Percentiles rank a stretch among this genome's conserved stretches.
Conservation (phyloP, 2,329 filamentous ascomycete genomes). For the Lomentospora prolificans region DNA sequence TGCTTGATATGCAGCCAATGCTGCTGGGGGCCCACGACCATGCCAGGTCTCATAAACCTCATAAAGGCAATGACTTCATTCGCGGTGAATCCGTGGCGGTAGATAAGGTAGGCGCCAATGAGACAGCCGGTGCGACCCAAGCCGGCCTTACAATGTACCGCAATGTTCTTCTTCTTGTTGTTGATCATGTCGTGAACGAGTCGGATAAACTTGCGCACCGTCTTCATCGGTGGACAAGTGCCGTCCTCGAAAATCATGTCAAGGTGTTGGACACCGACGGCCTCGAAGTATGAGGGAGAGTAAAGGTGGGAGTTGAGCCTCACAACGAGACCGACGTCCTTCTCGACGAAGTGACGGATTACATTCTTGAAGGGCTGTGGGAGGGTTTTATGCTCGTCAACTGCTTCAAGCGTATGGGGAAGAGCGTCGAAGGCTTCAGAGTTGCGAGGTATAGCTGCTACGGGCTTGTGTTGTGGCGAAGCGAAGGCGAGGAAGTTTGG, state of each 20-base stretch:
- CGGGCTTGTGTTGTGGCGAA: constrained; percentile 77
- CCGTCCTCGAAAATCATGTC: constrained; percentile 99
- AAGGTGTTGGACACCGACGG: constrained; percentile 85
- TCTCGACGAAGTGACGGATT: constrained; percentile 74
- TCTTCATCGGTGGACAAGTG: constrained; percentile 78
- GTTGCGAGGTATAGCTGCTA: constrained; percentile 59
- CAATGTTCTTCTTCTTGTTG: constrained; percentile 82
- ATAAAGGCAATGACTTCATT: constrained; percentile 97
- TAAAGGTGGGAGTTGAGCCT: constrained; percentile 93
- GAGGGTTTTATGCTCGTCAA: constrained; percentile 60
- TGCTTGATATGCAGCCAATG: constrained; percentile 99
- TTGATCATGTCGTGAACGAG: constrained; percentile 92
- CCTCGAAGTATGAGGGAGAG: constrained; percentile 93
- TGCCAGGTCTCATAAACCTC: constrained; percentile 97
- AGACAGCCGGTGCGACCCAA: constrained; percentile 90
- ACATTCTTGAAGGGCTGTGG: constrained; percentile 94
- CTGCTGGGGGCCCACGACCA: constrained; percentile 97
- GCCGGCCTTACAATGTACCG: constrained; percentile 97
- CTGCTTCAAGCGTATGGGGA: constrained; percentile 64
- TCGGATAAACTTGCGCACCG: constrained; percentile 92
- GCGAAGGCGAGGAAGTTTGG: constrained; percentile 93
- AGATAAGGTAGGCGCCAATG: constrained; percentile 96
- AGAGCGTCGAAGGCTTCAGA: constrained; percentile 66
- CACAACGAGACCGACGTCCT: constrained; percentile 87
- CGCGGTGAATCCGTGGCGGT: constrained; percentile 92